These are phyloP conservation scores for Colletotrichum nymphaeae DNA, from an alignment of 2,329 filamentous ascomycete species.

Conservation along the genomic window DNA sequence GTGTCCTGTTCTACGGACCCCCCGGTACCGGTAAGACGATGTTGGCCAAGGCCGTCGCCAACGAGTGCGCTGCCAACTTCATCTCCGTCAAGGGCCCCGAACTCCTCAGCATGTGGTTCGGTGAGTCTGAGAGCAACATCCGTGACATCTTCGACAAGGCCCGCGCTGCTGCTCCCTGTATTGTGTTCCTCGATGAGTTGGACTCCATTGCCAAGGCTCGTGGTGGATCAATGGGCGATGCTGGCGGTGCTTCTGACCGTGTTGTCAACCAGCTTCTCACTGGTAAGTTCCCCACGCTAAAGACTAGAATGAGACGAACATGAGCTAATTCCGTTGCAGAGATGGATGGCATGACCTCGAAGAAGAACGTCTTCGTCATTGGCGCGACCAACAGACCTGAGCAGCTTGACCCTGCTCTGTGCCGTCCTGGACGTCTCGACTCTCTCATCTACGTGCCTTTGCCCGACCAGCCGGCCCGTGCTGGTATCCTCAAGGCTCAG, in stretches of 20 bases:
- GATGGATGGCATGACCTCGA: conserved; percentile 99
- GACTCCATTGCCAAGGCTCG: conserved; percentile 99
- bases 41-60: conserved; percentile 98
- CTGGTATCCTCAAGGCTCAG: conserved; percentile 92
- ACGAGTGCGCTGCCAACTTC: conserved; percentile 99
- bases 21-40: conserved; percentile 99
- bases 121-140: conserved; percentile 99
- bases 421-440: conserved; percentile 98
- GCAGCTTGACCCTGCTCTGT: conserved; percentile 97
- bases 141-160: conserved; percentile 99
- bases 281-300: conserved; percentile 66
- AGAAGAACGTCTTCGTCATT: conserved; percentile 99
- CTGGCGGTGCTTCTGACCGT: conserved; percentile 97
- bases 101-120: conserved; percentile 99
- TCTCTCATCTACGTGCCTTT: conserved; percentile 98
- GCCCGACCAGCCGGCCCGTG: conserved; percentile 90
- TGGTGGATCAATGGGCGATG: conserved; percentile 95
- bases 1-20: conserved; percentile 98
- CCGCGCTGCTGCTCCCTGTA: conserved; percentile 94
- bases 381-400: conserved; percentile 98
- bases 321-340: conserved; percentile 60
- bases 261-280: conserved; percentile 99
- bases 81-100: conserved; percentile 99
- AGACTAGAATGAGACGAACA: background rate
- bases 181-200: conserved; percentile 98